Evolutionary conservation across 1,284 basidiomycete genomes (phyloP).

Genomic region (Microbotryum intermedium): DNA sequence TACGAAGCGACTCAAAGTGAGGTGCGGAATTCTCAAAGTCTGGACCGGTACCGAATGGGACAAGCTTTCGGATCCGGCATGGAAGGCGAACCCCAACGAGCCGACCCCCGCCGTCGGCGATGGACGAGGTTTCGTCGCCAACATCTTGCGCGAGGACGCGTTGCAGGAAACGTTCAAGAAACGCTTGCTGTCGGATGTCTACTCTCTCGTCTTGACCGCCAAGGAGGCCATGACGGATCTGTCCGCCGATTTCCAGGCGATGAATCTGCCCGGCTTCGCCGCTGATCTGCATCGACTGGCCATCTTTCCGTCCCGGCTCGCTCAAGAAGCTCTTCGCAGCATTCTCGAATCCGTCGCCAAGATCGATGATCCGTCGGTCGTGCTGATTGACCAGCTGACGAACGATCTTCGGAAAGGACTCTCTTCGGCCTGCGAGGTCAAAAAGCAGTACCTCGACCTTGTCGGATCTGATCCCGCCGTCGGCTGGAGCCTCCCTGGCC

Average conservation of each 20-base stretch:
- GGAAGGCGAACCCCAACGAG: slow-evolving; percentile 1
- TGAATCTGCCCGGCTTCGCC: slow-evolving; percentile 89
- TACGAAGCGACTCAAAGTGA: slow-evolving; percentile 63
- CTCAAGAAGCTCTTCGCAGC: slow-evolving; percentile 80
- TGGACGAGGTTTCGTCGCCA: slow-evolving; percentile 65
- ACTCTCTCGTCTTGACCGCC: slow-evolving; percentile 74
- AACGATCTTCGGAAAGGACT: slow-evolving; percentile 89
- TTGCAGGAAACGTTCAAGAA: slow-evolving; percentile 91
- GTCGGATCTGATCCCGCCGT: slow-evolving; percentile 72
- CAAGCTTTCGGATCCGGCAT: slow-evolving; percentile 11
- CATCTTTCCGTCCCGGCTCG: slow-evolving; percentile 87
- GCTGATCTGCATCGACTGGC: slow-evolving; percentile 87
- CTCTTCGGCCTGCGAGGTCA: slow-evolving; percentile 85
- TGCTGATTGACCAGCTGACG: slow-evolving; percentile 91
- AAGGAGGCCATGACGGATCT: slow-evolving; percentile 80
- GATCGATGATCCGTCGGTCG: slow-evolving; percentile 74
- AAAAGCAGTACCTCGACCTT: slow-evolving; percentile 85
- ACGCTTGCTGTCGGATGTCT: slow-evolving; percentile 78
- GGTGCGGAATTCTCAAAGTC: slow-evolving; percentile 66
- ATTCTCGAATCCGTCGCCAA: slow-evolving; percentile 85
- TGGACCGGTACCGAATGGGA: slow-evolving; percentile 76
- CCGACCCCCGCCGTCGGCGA: neutral
- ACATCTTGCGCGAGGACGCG: slow-evolving; percentile 89
- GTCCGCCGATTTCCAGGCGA: slow-evolving; percentile 60
- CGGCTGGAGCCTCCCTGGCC: slow-evolving; percentile 76